Evolutionary conservation across 805 yeast genomes (phyloP).

Genomic region (Saccharomycopsis amapae): DNA sequence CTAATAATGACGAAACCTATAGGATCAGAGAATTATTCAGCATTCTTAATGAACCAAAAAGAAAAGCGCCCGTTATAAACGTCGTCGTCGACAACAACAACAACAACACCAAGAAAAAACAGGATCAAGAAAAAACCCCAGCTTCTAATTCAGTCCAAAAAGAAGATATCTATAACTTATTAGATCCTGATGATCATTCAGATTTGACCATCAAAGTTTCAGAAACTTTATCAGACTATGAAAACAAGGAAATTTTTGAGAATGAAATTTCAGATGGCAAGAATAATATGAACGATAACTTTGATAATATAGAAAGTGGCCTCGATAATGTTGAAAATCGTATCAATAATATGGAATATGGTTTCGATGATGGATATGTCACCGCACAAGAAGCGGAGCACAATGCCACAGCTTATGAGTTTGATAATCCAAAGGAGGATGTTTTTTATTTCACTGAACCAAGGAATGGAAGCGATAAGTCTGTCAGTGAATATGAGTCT

Average conservation of each 20-base stretch:
- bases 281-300: neutral
- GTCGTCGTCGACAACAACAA: no score
- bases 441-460: no score
- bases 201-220: neutral
- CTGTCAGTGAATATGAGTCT: conserved; percentile 7
- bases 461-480: no score
- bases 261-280: neutral
- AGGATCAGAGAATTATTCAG: conserved; percentile 13
- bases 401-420: no score
- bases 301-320: no score
- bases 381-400: no score
- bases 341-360: no score
- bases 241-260: neutral
- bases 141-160: neutral
- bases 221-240: neutral
- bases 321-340: no score
- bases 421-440: no score
- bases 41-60: conserved; percentile 2
- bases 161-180: conserved; percentile 4
- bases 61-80: no score
- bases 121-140: neutral
- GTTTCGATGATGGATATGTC: no score
- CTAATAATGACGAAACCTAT: neutral
- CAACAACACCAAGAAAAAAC: neutral
- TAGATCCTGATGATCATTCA: neutral